These are phyloP conservation scores for Chlorencoelia australis DNA, from an alignment of 2,329 filamentous ascomycete genomes.

Conservation along the genomic window DNA sequence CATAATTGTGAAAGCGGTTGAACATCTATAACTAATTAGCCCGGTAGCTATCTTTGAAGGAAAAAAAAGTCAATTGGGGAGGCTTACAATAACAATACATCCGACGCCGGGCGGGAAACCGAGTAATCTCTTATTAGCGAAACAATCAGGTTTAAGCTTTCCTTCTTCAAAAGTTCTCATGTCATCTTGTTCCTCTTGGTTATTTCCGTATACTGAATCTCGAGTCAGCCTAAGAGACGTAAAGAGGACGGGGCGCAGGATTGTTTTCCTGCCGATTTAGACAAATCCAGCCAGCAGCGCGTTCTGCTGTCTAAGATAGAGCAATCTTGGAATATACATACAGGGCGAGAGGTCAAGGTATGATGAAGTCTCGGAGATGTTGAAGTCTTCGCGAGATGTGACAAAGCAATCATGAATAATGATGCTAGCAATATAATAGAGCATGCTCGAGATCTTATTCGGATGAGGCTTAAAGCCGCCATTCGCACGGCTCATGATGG, in stretches of 20 bases:
- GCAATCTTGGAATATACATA: too few species aligned
- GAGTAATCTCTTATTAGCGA: slow-evolving; percentile 56
- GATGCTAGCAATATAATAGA: slow-evolving; percentile 40
- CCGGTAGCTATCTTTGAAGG: too few species aligned
- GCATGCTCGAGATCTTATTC: slow-evolving; percentile 35
- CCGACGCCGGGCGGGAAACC: slow-evolving; percentile 61
- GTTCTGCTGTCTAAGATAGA: too few species aligned
- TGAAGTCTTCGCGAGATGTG: slow-evolving; percentile 9
- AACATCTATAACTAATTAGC: slow-evolving; percentile 39
- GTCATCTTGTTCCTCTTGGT: slow-evolving; percentile 38
- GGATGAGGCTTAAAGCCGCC: slow-evolving; percentile 28
- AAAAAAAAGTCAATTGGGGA: background rate
- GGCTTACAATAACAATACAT: slow-evolving; percentile 46
- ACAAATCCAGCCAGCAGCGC: too few species aligned
- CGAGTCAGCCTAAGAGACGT: too few species aligned
- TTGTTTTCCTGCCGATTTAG: too few species aligned
- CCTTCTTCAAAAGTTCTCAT: slow-evolving; percentile 57
- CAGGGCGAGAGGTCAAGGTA: slow-evolving; percentile 37
- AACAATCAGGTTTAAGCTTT: slow-evolving; percentile 60
- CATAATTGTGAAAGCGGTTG: slow-evolving; percentile 77
- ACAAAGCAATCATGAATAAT: slow-evolving; percentile 43
- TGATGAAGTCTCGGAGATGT: slow-evolving; percentile 23
- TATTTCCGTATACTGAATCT: slow-evolving; percentile 36
- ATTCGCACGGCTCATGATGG: slow-evolving; percentile 35
- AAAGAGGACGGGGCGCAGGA: too few species aligned